Conservation (phyloP, 1,284 basidiomycete species). For the Naganishia liquefaciens region DNA sequence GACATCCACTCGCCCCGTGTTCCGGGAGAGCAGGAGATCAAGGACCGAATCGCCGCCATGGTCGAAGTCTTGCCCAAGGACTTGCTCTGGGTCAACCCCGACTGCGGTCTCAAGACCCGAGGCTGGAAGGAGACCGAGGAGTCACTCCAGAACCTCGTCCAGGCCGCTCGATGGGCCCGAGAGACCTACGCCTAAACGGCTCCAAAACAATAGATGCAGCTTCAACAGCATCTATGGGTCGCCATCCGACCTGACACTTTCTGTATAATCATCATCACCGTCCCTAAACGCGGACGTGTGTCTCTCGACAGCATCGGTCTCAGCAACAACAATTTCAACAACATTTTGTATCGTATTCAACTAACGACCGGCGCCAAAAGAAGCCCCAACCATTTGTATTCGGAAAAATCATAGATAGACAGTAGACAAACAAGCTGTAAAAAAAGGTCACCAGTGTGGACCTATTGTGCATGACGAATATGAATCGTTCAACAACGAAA, state of each 20-base stretch:
- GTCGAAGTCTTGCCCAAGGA: constrained; percentile 74
- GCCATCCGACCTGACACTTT: constrained; percentile 2
- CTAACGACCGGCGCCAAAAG: constrained; percentile 20
- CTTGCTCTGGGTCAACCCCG: constrained; percentile 90
- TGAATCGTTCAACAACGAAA: constrained; percentile 30
- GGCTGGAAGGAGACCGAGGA: constrained; percentile 93
- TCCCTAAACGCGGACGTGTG: constrained; percentile 1
- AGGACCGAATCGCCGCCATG: constrained; percentile 85
- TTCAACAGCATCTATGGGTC: constrained; percentile 21
- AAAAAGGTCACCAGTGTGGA: constrained; percentile 6
- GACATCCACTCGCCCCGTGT: constrained; percentile 99
- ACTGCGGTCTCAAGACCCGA: constrained; percentile 80
- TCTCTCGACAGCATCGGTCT: constrained; percentile 23
- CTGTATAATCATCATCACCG: constrained; percentile 24
- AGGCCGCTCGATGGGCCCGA: constrained; percentile 86
- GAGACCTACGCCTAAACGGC: constrained; percentile 66
- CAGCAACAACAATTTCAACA: constrained; percentile 5
- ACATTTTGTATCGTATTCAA: constrained; percentile 28
- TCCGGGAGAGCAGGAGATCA: constrained; percentile 89
- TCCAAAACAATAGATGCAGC: constrained; percentile 8
- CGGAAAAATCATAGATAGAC: constrained; percentile 17
- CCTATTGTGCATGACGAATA: constrained; percentile 27
- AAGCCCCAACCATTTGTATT: constrained; percentile 20
- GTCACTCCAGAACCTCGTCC: constrained; percentile 83
- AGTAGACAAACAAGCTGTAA: constrained; percentile 14